Percentiles rank a stretch among this genome's conserved stretches.
Conservation (phyloP, 2,329 filamentous ascomycete genomes). For the Cladosporium sp. region DNA sequence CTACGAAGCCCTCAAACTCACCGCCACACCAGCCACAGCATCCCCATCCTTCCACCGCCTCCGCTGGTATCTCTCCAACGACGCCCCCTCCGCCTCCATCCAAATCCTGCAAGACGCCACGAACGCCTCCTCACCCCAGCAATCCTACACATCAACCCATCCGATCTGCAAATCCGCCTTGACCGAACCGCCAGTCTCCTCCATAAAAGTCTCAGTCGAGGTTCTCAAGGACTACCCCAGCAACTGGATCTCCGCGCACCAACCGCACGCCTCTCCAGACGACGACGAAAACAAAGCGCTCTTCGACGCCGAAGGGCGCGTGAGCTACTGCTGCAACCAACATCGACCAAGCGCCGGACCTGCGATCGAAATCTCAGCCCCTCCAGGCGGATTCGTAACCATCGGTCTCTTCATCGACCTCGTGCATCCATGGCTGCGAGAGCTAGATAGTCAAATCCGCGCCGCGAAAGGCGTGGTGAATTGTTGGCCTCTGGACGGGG, state of each 20-base stretch:
- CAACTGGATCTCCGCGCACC: neutral
- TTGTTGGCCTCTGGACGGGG: neutral
- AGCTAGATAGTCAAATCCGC: neutral
- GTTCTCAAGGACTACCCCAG: neutral
- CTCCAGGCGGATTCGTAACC: neutral
- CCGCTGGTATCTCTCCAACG: neutral
- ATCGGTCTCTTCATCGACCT: neutral
- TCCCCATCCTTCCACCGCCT: conserved; percentile 1
- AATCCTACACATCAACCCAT: neutral
- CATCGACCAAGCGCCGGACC: neutral
- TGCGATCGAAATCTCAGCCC: neutral
- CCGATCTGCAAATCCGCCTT: neutral
- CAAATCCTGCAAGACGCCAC: neutral
- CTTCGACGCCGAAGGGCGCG: neutral
- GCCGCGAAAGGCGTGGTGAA: neutral
- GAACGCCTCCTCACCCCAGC: neutral
- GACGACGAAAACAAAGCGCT: neutral
- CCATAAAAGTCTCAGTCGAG: neutral
- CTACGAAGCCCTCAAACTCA: too few relatives aligned
- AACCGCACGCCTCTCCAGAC: neutral
- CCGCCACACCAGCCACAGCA: too few relatives aligned
- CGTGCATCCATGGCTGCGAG: conserved; percentile 1
- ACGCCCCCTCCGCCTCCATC: neutral
- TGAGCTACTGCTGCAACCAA: conserved; percentile 2
- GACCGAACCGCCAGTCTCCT: neutral